Conservation (phyloP, 495 filamentous ascomycete species). For the Podospora didyma region DNA sequence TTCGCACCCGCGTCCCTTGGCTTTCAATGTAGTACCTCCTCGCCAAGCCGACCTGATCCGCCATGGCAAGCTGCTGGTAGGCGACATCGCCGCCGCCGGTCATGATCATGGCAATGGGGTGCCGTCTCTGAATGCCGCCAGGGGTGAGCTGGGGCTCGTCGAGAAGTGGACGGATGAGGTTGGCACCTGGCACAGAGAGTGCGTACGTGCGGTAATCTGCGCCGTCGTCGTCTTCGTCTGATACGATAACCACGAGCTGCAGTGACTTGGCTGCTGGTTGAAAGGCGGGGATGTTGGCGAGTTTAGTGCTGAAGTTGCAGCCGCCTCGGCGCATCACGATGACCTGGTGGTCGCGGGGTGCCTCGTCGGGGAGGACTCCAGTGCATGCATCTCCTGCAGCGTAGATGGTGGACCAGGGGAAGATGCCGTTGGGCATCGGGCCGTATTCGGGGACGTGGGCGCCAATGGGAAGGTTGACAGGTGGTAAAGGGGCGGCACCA, state of each 20-base stretch:
- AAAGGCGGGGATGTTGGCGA: conserved; percentile 76
- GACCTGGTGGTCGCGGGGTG: conserved; percentile 66
- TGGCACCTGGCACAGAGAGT: not conserved
- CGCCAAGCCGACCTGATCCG: conserved; percentile 64
- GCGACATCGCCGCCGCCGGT: conserved; percentile 70
- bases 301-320: conserved; percentile 80
- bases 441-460: conserved; percentile 38
- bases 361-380: conserved; percentile 53
- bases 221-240: conserved; percentile 49
- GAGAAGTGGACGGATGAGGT: conserved; percentile 62
- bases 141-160: conserved; percentile 71
- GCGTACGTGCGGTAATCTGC: conserved; percentile 13
- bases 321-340: conserved; percentile 80
- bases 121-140: conserved; percentile 64
- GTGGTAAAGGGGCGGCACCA: conserved; percentile 71
- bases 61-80: conserved; percentile 56
- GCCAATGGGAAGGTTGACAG: conserved; percentile 51
- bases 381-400: conserved; percentile 67
- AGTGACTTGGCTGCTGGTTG: conserved; percentile 55
- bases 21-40: conserved; percentile 77
- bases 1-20: conserved; percentile 72
- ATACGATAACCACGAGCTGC: conserved; percentile 81
- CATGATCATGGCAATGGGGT: conserved; percentile 81
- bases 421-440: conserved; percentile 23
- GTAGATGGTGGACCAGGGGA: conserved; percentile 68